Conservation (phyloP, 345 rosid genomes). For the Jatropha curcas region DNA sequence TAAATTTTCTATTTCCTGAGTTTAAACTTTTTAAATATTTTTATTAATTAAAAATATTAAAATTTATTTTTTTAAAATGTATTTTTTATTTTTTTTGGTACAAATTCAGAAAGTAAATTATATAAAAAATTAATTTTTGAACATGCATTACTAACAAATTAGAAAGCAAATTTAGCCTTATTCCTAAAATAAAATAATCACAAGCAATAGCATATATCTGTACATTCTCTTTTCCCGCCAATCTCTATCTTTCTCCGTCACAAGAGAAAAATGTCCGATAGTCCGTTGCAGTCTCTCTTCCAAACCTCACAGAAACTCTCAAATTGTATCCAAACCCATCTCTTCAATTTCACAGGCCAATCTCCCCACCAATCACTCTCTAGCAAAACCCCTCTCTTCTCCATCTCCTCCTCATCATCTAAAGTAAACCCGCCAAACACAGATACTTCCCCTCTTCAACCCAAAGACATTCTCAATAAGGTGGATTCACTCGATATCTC, state of each 20-base stretch:
- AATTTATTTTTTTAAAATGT: too few relatives aligned
- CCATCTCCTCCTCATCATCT: slow-evolving; percentile 36
- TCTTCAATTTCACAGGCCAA: slow-evolving; percentile 46
- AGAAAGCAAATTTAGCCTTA: too few relatives aligned
- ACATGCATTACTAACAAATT: too few relatives aligned
- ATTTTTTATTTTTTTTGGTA: too few relatives aligned
- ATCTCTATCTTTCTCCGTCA: background rate
- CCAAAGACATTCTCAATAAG: slow-evolving; percentile 35
- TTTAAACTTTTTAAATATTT: too few relatives aligned
- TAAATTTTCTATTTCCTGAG: too few relatives aligned
- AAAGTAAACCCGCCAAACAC: slow-evolving; percentile 17
- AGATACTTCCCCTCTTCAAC: slow-evolving; percentile 21
- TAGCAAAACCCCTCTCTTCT: slow-evolving; percentile 32
- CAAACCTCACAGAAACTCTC: slow-evolving; percentile 47
- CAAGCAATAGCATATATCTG: too few relatives aligned
- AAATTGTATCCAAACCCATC: slow-evolving; percentile 51
- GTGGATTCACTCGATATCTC: slow-evolving; percentile 23
- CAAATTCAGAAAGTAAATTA: too few relatives aligned
- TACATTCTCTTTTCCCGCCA: background rate
- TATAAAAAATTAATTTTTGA: too few relatives aligned
- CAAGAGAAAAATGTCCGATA: slow-evolving; percentile 45
- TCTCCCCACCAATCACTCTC: slow-evolving; percentile 16
- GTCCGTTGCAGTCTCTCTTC: slow-evolving; percentile 52
- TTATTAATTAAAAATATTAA: too few relatives aligned
- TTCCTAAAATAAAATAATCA: too few relatives aligned